Evolutionary conservation across 2,329 filamentous ascomycete genomes (phyloP).

Genomic region (Xylariaceae sp.): DNA sequence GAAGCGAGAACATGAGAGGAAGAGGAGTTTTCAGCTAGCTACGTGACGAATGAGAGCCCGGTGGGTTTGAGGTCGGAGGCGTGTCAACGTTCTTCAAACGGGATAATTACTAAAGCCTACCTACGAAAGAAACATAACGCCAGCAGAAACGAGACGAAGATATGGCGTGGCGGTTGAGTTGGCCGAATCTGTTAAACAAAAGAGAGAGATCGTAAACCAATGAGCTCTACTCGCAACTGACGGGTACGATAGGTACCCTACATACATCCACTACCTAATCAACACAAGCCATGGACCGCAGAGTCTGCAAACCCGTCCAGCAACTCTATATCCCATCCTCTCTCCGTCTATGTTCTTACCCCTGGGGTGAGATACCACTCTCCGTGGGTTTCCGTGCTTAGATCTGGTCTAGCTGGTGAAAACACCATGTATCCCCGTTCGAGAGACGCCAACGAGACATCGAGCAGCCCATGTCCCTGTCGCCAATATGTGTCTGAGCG

Average conservation of each 20-base stretch:
- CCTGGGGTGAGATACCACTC: too few species aligned
- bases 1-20: background rate
- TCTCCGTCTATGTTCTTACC: too few species aligned
- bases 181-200: background rate
- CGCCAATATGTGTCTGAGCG: too few species aligned
- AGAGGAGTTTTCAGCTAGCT: background rate
- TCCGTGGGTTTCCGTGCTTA: too few species aligned
- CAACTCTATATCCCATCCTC: background rate
- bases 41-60: background rate
- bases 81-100: background rate
- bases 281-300: conserved; percentile 13
- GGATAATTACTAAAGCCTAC: background rate
- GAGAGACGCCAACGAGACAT: too few species aligned
- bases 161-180: conserved; percentile 7
- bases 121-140: background rate
- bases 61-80: background rate
- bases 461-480: too few species aligned
- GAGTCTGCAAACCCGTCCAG: background rate
- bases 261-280: conserved; percentile 19
- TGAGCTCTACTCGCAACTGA: too few species aligned
- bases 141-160: background rate
- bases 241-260: background rate
- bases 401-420: too few species aligned
- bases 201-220: too few species aligned
- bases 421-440: too few species aligned